Conservation (phyloP, 345 rosid species). For the Pelargonium nanum region DNA sequence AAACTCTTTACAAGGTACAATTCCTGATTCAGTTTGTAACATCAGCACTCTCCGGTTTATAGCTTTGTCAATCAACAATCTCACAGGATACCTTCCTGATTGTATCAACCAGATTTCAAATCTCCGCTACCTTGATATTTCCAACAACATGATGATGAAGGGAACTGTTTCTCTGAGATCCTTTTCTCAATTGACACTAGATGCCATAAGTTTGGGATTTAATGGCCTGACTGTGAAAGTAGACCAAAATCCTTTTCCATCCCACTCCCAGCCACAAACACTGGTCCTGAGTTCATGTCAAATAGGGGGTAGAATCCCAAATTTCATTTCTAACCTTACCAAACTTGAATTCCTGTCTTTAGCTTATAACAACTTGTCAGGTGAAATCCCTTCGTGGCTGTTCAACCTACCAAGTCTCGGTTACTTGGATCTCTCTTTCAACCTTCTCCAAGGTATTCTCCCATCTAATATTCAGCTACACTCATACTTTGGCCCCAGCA, state of each 20-base stretch:
- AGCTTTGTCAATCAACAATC: neutral
- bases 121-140: neutral
- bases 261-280: neutral
- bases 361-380: neutral
- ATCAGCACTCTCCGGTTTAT: neutral
- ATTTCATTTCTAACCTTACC: neutral
- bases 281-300: neutral
- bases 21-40: neutral
- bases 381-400: constrained; percentile 3
- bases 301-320: neutral
- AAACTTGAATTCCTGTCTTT: neutral
- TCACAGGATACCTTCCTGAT: neutral
- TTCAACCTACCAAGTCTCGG: constrained; percentile 3
- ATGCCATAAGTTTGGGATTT: neutral
- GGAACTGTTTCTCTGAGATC: neutral
- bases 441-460: neutral
- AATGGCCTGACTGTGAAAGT: neutral
- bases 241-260: neutral
- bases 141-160: neutral
- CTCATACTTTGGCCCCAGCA: neutral
- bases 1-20: neutral
- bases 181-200: neutral
- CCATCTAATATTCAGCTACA: neutral
- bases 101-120: neutral
- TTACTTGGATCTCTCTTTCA: neutral